Evolutionary conservation across 768 basidiomycete genomes (phyloP), one percentile per base, ranked within the genome.

Genomic region (Myochromella boudieri): DNA sequence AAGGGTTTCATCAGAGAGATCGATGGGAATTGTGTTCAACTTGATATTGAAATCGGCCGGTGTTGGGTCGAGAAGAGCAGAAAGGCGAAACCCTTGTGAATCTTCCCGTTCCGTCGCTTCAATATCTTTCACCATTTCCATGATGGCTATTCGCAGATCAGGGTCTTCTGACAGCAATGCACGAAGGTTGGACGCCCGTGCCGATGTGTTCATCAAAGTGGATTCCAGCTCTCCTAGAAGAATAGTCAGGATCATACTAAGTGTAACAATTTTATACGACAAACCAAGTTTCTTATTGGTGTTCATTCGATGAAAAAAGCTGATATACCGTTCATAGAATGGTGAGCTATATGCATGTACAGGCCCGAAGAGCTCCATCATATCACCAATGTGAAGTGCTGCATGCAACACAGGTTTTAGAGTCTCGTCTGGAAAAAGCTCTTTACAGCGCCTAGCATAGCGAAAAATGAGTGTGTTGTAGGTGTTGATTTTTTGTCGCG

Each of bases 281-380:
- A n/a, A n/a, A n/a, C n/a, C n/a, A n/a, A n/a, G n/a, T n/a, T n/a
- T n/a, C n/a, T n/a, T n/a, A n/a, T n/a, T n/a, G n/a, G n/a, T n/a
- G n/a, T n/a, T n/a, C n/a, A n/a, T n/a, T 48, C 62, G 50, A 41
- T 59, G 62, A 22, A 59, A 48, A 37, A 55, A 58, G 39, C 53
- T 58, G 41, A 58, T 58, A 28, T 50, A 52, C n/a, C 60, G 52
- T 40, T 71, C 60, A 34, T 64, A 70, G 10, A 39, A n/a, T n/a
- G n/a, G n/a, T n/a, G n/a, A n/a, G n/a, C n/a, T n/a, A n/a, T n/a
- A n/a, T n/a, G n/a, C n/a, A 39, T 25, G 66, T 8, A 43, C 46
- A 0, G 61, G 66, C 8, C 66, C 62, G 46, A 65, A 58, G 1
- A 44, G 14, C 2, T 44, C 36, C 27, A 59, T 34, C 22, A 56